Evolutionary conservation across 1,139 yeast genomes (phyloP), one percentile per base, ranked within the genome.

Genomic region (Geotrichum phurueaensis): DNA sequence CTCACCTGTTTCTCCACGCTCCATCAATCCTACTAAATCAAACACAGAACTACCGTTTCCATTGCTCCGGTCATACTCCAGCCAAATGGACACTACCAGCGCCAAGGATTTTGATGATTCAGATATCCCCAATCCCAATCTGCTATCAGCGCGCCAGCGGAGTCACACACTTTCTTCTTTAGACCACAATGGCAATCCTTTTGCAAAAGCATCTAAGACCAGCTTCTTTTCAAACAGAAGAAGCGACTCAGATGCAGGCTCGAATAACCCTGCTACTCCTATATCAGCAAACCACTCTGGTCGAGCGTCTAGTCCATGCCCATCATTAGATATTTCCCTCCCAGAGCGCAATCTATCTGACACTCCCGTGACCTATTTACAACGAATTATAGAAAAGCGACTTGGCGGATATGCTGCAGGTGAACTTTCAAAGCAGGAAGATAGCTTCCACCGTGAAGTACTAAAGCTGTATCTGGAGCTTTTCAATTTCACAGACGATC

Each of bases 401-500:
- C 57, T 66, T 61, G 78, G 77, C 0, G 73, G 75, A 49, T 73
- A 73, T 55, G 69, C 78, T 2, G 76, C 80, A 0, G 71, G 75
- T 0, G 68, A 77, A 4, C 70, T 82, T 33, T 71, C 81, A 1
- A 68, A 69, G 25, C 70, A 72, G 10, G 76, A 76, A 54, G 73
- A 75, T 36, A 68, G 63, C 1, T 80, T 79, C 62, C 70, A 73
- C 60, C 68, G 68, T n/a, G 65, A 66, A 2, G 79, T 81, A 45
- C 66, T 84, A 59, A 69, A 72, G 23, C 66, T 68, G 43, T 83
- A 75, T 64, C 65, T 73, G 6, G 69, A 73, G 39, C 74, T 70
- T 36, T 83, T 84, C 67, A 76, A 81, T 59, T 84, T 85, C 61
- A 57, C 66, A 1, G 75, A 75, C 27, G 82, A 81, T 61, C 86